phyloP scores from a whole-genome alignment of 306 rosid species.

The Geum urbanum region DNA sequence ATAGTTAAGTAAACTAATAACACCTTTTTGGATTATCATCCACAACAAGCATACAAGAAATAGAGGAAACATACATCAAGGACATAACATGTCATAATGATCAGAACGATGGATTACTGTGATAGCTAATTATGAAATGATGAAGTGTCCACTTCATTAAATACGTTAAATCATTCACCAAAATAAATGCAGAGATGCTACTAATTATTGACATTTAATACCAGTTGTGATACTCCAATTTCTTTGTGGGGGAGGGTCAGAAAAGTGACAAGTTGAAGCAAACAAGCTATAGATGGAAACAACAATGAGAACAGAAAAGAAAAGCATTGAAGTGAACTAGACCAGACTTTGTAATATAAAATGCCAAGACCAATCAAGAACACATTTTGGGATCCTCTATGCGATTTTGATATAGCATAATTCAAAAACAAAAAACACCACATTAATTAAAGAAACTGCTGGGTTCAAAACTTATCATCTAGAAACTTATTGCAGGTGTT shows the following conservation, averaged over 20 bases:
- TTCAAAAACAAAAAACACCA: not conserved
- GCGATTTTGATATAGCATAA: not conserved
- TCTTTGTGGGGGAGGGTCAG: not conserved
- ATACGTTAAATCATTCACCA: not conserved
- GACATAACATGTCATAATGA: not conserved
- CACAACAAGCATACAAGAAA: not conserved
- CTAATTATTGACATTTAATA: not conserved
- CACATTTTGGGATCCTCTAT: not conserved
- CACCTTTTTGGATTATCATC: constrained; percentile 14
- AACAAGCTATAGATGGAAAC: not conserved
- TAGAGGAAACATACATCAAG: not conserved
- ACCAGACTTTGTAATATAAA: not conserved
- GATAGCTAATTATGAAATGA: not conserved
- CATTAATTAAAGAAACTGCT: too few species aligned
- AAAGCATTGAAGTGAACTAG: not conserved
- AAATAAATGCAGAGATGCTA: constrained; percentile 8
- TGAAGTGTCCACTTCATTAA: not conserved
- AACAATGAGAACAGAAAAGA: not conserved
- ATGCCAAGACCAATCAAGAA: not conserved
- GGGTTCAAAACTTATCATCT: not conserved
- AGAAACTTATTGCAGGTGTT: not conserved
- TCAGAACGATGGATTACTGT: not conserved
- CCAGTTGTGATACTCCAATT: not conserved
- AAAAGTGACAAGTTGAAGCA: not conserved
- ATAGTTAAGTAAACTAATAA: constrained; percentile 57